Conservation (phyloP, 2,329 filamentous ascomycete genomes). For the Thielaviopsis populi region DNA sequence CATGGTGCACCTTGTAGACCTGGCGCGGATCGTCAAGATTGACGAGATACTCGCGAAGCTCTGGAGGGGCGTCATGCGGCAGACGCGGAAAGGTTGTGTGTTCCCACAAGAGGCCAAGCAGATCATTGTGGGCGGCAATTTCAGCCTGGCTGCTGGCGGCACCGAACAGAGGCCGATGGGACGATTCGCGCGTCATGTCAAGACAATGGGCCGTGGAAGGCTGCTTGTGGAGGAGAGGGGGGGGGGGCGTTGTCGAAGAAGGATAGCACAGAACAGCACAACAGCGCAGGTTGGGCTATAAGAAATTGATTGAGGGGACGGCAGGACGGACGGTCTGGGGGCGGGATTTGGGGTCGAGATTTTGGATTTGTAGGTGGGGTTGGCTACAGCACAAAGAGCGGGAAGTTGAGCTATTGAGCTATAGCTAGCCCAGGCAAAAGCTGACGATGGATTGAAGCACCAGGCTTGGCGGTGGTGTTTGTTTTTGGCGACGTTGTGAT, state of each 20-base stretch:
- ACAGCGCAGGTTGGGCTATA: no score
- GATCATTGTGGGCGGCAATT: constrained; percentile 28
- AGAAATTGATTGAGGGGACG: no score
- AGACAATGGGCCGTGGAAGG: background rate
- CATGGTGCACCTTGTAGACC: constrained; percentile 45
- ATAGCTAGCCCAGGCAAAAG: no score
- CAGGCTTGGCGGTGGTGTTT: no score
- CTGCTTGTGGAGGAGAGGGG: background rate
- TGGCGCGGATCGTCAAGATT: constrained; percentile 46
- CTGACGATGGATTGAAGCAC: no score
- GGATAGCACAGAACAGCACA: background rate
- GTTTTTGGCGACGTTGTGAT: no score
- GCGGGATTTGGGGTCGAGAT: no score
- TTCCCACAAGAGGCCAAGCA: constrained; percentile 46
- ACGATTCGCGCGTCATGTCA: constrained; percentile 15
- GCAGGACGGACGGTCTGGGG: no score
- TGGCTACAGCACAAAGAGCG: no score
- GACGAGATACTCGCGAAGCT: constrained; percentile 39
- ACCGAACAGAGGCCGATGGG: constrained; percentile 9
- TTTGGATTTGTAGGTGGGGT: no score
- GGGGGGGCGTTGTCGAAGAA: background rate
- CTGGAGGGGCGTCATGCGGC: constrained; percentile 43
- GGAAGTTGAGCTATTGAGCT: no score
- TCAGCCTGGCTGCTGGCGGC: background rate
- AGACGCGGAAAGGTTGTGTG: constrained; percentile 44